A percentile compares a stretch with the other conserved stretches of the same genome.
Conservation (phyloP, 352 stramenopile genomes). For the Globisporangium megalacanthum region DNA sequence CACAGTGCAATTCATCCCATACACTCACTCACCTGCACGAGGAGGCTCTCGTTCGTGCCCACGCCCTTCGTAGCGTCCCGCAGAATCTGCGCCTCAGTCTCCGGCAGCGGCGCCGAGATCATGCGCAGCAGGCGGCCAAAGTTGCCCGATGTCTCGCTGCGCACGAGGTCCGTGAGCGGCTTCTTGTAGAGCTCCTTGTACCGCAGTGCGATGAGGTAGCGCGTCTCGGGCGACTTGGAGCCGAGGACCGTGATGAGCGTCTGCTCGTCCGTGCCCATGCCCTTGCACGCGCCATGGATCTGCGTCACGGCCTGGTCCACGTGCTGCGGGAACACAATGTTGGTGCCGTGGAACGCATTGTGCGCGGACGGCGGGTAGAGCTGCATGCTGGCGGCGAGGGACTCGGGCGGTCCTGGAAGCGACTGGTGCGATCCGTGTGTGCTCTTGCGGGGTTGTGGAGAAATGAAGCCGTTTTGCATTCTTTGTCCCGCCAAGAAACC, state of each 20-base stretch:
- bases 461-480: too few species aligned
- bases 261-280: constrained; percentile 71
- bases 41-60: constrained; percentile 63
- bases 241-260: constrained; percentile 63
- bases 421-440: background rate
- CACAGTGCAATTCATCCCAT: background rate
- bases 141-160: constrained; percentile 72
- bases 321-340: constrained; percentile 34
- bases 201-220: constrained; percentile 58
- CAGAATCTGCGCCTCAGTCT: constrained; percentile 68
- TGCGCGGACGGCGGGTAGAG: constrained; percentile 60
- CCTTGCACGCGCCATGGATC: constrained; percentile 61
- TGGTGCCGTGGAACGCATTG: constrained; percentile 44
- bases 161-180: constrained; percentile 45
- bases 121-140: constrained; percentile 64
- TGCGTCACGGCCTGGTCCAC: constrained; percentile 63
- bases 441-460: background rate
- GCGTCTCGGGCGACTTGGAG: constrained; percentile 59
- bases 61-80: constrained; percentile 65
- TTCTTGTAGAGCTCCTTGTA: constrained; percentile 69
- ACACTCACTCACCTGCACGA: constrained; percentile 28
- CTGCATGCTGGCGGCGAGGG: constrained; percentile 20
- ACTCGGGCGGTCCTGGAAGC: background rate
- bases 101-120: constrained; percentile 63
- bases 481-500: too few species aligned